These are phyloP conservation scores for Shiraia sp. DNA, from an alignment of 2,329 filamentous ascomycete species.

Conservation along the genomic window DNA sequence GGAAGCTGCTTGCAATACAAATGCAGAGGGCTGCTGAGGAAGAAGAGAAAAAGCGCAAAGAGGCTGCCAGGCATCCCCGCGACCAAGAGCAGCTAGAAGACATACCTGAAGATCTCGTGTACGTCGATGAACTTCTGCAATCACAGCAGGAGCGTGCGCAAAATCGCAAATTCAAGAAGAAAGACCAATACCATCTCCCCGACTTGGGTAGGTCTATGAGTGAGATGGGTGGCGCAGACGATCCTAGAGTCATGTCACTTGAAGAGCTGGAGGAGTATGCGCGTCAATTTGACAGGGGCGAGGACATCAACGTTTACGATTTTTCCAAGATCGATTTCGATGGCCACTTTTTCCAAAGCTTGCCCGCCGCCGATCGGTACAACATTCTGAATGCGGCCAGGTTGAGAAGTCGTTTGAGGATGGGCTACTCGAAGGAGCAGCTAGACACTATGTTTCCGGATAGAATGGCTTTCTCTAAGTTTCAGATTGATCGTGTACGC, in stretches of 20 bases:
- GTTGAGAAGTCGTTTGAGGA: conserved; percentile 82
- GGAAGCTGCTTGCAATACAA: conserved; percentile 88
- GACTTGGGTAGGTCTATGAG: conserved; percentile 78
- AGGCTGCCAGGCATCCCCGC: conserved; percentile 44
- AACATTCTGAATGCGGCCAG: conserved; percentile 96
- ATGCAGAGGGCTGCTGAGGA: conserved; percentile 91
- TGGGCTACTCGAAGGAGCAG: conserved; percentile 97
- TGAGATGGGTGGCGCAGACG: conserved; percentile 85
- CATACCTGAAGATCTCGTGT: conserved; percentile 76
- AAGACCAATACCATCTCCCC: conserved; percentile 93
- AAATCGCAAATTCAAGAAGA: conserved; percentile 80
- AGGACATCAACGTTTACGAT: conserved; percentile 86
- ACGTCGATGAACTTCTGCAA: conserved; percentile 89
- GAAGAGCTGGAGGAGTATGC: conserved; percentile 95
- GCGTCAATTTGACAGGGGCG: conserved; percentile 84
- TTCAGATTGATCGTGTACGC: conserved; percentile 91
- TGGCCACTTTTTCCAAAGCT: conserved; percentile 88
- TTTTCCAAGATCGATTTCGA: conserved; percentile 99
- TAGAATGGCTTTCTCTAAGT: conserved; percentile 93
- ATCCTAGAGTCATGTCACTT: conserved; percentile 93
- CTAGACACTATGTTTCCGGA: conserved; percentile 96
- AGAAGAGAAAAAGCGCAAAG: conserved; percentile 69
- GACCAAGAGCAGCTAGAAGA: conserved; percentile 67
- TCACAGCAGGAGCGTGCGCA: conserved; percentile 73
- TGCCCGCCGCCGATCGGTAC: conserved; percentile 89